Evolutionary conservation across 805 yeast genomes (phyloP).

Genomic region (Candida chauliodis): DNA sequence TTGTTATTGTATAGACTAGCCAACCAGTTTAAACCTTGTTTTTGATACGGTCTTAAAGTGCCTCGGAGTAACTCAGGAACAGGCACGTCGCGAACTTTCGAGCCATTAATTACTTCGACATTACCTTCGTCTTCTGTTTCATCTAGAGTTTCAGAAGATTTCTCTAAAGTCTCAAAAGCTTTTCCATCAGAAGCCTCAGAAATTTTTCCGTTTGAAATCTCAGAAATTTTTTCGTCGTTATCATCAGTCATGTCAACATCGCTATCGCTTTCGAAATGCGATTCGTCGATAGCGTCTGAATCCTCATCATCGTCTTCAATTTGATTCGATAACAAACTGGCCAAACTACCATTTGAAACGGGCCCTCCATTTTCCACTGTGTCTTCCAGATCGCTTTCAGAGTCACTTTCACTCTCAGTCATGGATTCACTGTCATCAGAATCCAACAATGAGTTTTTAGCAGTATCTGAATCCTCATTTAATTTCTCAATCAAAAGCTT

Average conservation of each 20-base stretch:
- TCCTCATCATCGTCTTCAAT: slow-evolving; percentile 13
- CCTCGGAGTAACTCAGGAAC: slow-evolving; percentile 77
- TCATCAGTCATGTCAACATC: slow-evolving; percentile 8
- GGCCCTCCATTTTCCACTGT: background rate
- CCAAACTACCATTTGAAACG: slow-evolving; percentile 3
- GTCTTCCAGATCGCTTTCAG: slow-evolving; percentile 1
- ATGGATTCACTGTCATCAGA: slow-evolving; percentile 9
- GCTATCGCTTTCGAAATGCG: slow-evolving; percentile 6
- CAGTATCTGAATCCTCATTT: slow-evolving; percentile 12
- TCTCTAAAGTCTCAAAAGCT: slow-evolving; percentile 16
- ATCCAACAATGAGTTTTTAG: slow-evolving; percentile 7
- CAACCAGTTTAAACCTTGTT: slow-evolving; percentile 95
- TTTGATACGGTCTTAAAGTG: slow-evolving; percentile 82
- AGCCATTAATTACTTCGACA: slow-evolving; percentile 37
- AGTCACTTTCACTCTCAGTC: slow-evolving; percentile 8
- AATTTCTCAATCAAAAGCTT: slow-evolving; percentile 24
- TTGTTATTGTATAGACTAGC: slow-evolving; percentile 89
- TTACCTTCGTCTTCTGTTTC: slow-evolving; percentile 14
- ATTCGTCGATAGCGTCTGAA: slow-evolving; percentile 6
- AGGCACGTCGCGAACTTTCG: slow-evolving; percentile 61
- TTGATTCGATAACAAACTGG: slow-evolving; percentile 11
- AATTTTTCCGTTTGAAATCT: no score
- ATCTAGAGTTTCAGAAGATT: no score
- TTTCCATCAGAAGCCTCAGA: no score
- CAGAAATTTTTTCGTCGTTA: slow-evolving; percentile 15